Conservation (phyloP, 148 eudicot genomes). For the Spergularia marina region DNA sequence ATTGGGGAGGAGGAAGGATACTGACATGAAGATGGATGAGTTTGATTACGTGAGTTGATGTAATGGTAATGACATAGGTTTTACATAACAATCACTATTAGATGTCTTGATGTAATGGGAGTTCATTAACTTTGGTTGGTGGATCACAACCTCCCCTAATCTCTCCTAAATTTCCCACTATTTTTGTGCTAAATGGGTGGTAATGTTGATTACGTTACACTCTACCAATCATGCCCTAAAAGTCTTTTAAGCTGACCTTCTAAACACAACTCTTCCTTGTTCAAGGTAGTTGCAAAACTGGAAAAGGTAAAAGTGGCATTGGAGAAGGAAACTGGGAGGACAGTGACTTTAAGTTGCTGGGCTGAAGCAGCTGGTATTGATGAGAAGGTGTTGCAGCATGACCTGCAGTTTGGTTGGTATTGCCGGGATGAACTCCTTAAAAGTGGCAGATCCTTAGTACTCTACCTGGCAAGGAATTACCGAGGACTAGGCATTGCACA, state of each 20-base stretch:
- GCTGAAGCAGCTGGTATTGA: slow-evolving; percentile 82
- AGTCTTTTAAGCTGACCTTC: background rate
- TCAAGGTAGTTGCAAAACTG: slow-evolving; percentile 70
- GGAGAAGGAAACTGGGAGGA: slow-evolving; percentile 64
- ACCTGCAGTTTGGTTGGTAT: slow-evolving; percentile 67
- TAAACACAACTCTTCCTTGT: slow-evolving; percentile 15
- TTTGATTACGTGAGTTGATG: too few relatives aligned
- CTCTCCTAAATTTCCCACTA: too few relatives aligned
- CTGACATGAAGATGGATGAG: too few relatives aligned
- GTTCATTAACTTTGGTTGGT: too few relatives aligned
- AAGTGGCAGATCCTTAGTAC: slow-evolving; percentile 69
- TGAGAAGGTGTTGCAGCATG: slow-evolving; percentile 53
- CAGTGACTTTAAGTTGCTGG: slow-evolving; percentile 61
- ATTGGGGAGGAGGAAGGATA: too few relatives aligned
- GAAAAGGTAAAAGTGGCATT: slow-evolving; percentile 53
- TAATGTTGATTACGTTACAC: too few relatives aligned
- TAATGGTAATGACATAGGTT: too few relatives aligned
- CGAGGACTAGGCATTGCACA: slow-evolving; percentile 60
- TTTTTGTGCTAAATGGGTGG: too few relatives aligned
- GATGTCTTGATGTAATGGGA: too few relatives aligned
- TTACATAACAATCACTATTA: too few relatives aligned
- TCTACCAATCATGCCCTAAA: background rate
- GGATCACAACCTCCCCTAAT: too few relatives aligned
- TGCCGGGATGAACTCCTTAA: slow-evolving; percentile 70
- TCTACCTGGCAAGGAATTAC: slow-evolving; percentile 72